Conservation (phyloP, 2,329 filamentous ascomycete species). For the Phialemoniopsis sp. region DNA sequence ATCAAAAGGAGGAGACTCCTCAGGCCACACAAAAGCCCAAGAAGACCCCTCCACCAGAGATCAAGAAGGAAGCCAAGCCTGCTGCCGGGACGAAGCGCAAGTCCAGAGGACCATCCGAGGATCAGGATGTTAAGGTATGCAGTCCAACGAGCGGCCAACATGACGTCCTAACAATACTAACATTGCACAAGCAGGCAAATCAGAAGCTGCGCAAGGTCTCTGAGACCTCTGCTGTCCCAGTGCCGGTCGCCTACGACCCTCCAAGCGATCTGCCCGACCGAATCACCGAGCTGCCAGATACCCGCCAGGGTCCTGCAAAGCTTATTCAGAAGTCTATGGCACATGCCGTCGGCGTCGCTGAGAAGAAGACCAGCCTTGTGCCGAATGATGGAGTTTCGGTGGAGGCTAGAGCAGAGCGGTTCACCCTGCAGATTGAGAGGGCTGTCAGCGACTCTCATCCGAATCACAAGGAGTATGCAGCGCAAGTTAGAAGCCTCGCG, state of each 20-base stretch:
- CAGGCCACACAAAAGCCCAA: constrained; percentile 4
- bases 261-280: constrained; percentile 47
- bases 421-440: constrained; percentile 79
- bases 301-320: constrained; percentile 65
- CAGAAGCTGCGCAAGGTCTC: constrained; percentile 53
- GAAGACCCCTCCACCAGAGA: constrained; percentile 26
- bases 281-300: constrained; percentile 52
- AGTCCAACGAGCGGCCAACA: too few relatives aligned
- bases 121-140: constrained; percentile 45
- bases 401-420: constrained; percentile 61
- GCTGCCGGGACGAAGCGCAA: constrained; percentile 45
- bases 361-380: constrained; percentile 60
- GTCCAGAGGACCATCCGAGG: constrained; percentile 50
- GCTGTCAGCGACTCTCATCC: constrained; percentile 55
- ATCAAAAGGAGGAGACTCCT: constrained; percentile 45
- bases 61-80: constrained; percentile 33
- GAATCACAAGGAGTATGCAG: constrained; percentile 45
- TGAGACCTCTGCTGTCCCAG: constrained; percentile 37
- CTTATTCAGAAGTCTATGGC: constrained; percentile 67
- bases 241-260: constrained; percentile 35
- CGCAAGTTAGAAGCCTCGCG: constrained; percentile 70
- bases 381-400: constrained; percentile 60
- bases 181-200: constrained; percentile 25
- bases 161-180: constrained; percentile 3
- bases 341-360: constrained; percentile 60